phyloP scores from a whole-genome alignment of 2,329 filamentous ascomycete genomes.

The Helotiales sp. region DNA sequence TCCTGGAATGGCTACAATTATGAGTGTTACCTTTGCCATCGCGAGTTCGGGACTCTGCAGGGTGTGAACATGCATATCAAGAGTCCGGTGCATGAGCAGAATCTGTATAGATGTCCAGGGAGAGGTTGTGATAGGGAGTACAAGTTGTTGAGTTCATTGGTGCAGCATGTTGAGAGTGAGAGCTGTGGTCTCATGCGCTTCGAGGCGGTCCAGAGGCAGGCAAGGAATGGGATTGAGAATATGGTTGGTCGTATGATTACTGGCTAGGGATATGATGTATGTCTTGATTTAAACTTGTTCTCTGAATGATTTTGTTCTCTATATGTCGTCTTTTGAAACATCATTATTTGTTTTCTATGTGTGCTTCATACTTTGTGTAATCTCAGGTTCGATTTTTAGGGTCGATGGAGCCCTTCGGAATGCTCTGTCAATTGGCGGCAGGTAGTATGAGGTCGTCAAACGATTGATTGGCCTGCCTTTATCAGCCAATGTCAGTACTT shows the following conservation, averaged over 20 bases:
- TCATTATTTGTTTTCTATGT: neutral
- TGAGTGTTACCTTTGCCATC: slow-evolving; percentile 56
- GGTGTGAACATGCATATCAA: slow-evolving; percentile 54
- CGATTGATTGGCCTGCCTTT: no score
- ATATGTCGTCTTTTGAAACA: no score
- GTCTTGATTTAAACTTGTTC: neutral
- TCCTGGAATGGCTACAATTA: slow-evolving; percentile 48
- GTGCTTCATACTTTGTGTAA: no score
- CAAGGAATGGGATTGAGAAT: slow-evolving; percentile 20
- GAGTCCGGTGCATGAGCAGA: slow-evolving; percentile 51
- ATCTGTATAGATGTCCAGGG: slow-evolving; percentile 33
- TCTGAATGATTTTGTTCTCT: no score
- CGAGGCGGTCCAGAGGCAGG: slow-evolving; percentile 18
- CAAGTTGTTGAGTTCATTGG: slow-evolving; percentile 25
- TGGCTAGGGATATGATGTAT: neutral
- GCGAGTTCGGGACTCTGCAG: slow-evolving; percentile 38
- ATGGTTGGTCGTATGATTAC: slow-evolving; percentile 38
- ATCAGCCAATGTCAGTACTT: no score
- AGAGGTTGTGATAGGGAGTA: slow-evolving; percentile 18
- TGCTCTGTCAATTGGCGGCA: no score
- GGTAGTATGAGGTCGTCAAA: no score
- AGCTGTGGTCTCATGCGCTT: slow-evolving; percentile 31
- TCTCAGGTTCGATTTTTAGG: neutral
- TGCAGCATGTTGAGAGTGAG: slow-evolving; percentile 31
- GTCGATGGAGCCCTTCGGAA: no score